A percentile compares a stretch with the other conserved stretches of the same genome.
These are phyloP conservation scores for Russula ochroleuca DNA, from an alignment of 768 basidiomycete genomes.

Conservation along the genomic window DNA sequence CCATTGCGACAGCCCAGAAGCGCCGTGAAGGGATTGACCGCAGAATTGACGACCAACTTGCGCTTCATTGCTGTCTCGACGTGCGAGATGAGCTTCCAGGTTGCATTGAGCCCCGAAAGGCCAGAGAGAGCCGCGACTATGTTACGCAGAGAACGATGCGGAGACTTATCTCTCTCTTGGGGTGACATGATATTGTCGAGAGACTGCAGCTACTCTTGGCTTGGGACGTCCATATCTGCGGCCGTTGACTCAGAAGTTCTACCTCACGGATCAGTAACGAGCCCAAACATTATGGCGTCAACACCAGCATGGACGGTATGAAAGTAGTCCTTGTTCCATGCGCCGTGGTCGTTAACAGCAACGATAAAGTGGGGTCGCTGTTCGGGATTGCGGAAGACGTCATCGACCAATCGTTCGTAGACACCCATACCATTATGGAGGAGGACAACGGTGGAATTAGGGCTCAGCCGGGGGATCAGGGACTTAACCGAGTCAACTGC, in stretches of 20 bases:
- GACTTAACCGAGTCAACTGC: conserved; percentile 53
- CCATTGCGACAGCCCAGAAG: conserved; percentile 79
- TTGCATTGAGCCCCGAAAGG: conserved; percentile 51
- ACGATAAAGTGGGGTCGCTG: conserved; percentile 83
- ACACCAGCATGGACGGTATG: conserved; percentile 67
- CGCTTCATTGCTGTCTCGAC: conserved; percentile 67
- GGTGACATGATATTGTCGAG: conserved; percentile 50
- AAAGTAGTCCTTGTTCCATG: conserved; percentile 48
- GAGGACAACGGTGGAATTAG: conserved; percentile 80
- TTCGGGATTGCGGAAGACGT: conserved; percentile 67
- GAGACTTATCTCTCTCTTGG: conserved; percentile 36
- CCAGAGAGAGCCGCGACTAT: conserved; percentile 63
- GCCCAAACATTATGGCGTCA: conserved; percentile 72
- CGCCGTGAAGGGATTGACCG: conserved; percentile 84
- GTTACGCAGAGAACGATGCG: conserved; percentile 59
- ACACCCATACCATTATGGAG: conserved; percentile 94
- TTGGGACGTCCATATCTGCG: conserved; percentile 35
- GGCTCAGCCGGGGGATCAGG: conserved; percentile 59
- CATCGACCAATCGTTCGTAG: conserved; percentile 66
- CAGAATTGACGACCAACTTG: conserved; percentile 76
- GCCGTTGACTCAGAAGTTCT: conserved; percentile 61
- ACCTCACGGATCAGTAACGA: conserved; percentile 62
- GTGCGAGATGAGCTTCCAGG: conserved; percentile 61
- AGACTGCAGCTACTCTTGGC: conserved; percentile 41
- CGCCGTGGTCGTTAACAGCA: conserved; percentile 78